Base-by-base conservation (phyloP, 129 eudicot species). In the Helichrysum umbraculigerum region DNA sequence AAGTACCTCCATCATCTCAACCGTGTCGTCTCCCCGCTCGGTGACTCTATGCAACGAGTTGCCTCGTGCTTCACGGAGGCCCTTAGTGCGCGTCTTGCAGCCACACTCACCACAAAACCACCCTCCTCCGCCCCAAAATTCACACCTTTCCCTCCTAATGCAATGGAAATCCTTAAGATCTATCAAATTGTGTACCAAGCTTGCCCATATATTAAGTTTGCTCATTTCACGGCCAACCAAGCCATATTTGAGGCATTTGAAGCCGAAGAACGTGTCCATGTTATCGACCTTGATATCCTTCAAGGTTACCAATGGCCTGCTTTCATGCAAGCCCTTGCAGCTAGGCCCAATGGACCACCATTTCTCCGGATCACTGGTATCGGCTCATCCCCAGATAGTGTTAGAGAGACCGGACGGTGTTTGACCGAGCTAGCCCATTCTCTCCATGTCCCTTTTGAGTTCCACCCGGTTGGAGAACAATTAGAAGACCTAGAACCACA, bases 301-400 rank as follows among this genome's bases (percentile, higher is more conserved):
- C 96, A 89, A 73, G 96, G 96, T 1, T 89, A 87, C 76, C 96
- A 89, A 9, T 89, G 96, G 96, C 91, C 96, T 25, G 91, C 96
- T 35, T 87, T 89, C 82, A 87, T 89, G 86, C 96, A 89, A 52
- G 96, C 96, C 68, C 78, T 89, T 17, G 96, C 92, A 4, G 96
- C 91, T 17, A 68, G 96, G 66, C 90, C 89, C 2, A 89, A 89
- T 5, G 91, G 96, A 1, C 84, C 96, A 14, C 96, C 96, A 0
- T 87, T 85, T 34, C 88, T 89, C 16, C 77, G 91, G 17, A 89
- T 89, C 74, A 89, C 96, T 0, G 96, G 96, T 35, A 86, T 89
- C 7, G 92, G 96, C 3, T 65, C 86, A 29, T 82, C 86, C 11
- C 88, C 89, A 0, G 96, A 89, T 41, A 16, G 81, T 0, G 96